Evolutionary conservation across 139 green algal species (phyloP), one percentile per base, ranked within the genome.

Genomic region (Picochlorum costavermella): DNA sequence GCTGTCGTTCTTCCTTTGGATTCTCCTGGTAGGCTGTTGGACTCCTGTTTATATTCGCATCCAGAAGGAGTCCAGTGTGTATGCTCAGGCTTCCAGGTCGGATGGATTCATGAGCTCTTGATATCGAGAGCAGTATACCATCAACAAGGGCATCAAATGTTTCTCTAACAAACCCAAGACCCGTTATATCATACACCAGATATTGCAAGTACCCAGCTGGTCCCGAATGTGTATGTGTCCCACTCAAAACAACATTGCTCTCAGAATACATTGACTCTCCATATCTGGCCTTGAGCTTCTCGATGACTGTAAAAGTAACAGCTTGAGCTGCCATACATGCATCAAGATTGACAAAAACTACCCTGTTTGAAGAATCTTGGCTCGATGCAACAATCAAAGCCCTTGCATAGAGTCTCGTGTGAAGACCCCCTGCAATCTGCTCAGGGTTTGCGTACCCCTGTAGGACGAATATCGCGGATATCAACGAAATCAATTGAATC

Each of bases 261-360:
- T 78, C 65, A 13, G 20, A 79, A 75, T 95, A 95, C 64, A 92
- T 62, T 5, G 20, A n/a, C 9, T 62, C 68, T 17, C 79, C 84
- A 56, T 87, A 92, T 62, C 23, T 14, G 31, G 81, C 77, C 80
- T 85, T 64, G 2, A 95, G 71, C 13, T 57, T 67, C 9, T 76
- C 36, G 8, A 89, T 53, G 4, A 94, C 88, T 4, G 67, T 65
- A 31, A 90, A 64, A 4, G 83, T 90, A 17, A 95, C 86, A 11
- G 79, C 79, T 71, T 95, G 88, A 2, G 83, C 84, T 9, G 81
- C 81, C 88, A 95, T 95, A 73, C 88, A 91, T 6, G 88, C 86
- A 49, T 95, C 88, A 45, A 90, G 56, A 63, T 81, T 88, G 4
- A 95, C 88, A 63, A 90, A 95, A 1, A 83, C 80, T 23, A 90